Conservation (phyloP, 148 eudicot species). For the Rhododendron griersonianum region DNA sequence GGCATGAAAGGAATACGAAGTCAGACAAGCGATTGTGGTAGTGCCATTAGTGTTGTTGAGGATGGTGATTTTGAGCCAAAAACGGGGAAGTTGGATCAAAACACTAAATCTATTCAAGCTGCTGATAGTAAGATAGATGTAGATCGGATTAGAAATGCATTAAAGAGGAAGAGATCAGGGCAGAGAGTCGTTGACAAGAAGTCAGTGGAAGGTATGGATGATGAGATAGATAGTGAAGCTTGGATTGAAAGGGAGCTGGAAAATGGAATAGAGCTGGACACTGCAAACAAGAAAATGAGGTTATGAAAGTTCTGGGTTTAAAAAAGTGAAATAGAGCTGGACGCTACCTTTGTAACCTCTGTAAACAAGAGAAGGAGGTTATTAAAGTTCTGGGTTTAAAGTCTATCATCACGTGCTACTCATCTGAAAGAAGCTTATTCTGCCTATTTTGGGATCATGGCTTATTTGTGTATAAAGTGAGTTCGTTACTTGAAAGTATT, state of each 20-base stretch:
- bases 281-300: slow-evolving; percentile 28
- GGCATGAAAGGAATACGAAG: slow-evolving; percentile 7
- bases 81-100: slow-evolving; percentile 4
- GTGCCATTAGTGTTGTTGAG: slow-evolving; percentile 36
- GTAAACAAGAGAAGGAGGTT: slow-evolving; percentile 20
- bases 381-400: slow-evolving; percentile 1
- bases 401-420: not conserved
- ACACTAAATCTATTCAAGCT: slow-evolving; percentile 22
- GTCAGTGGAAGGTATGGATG: slow-evolving; percentile 11
- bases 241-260: slow-evolving; percentile 63
- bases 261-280: slow-evolving; percentile 38
- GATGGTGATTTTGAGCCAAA: slow-evolving; percentile 34
- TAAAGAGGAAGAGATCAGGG: slow-evolving; percentile 12
- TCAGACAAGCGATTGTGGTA: slow-evolving; percentile 38
- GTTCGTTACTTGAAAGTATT: not conserved
- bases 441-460: not conserved
- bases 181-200: slow-evolving; percentile 32
- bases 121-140: slow-evolving; percentile 31
- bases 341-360: slow-evolving; percentile 9
- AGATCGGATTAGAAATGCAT: slow-evolving; percentile 25
- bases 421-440: not conserved
- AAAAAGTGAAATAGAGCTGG: slow-evolving; percentile 40
- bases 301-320: slow-evolving; percentile 2
- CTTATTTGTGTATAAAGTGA: not conserved
- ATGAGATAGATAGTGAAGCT: slow-evolving; percentile 38